Conservation (phyloP, 352 stramenopile genomes). For the Phytopythium cucurbitacearum region DNA sequence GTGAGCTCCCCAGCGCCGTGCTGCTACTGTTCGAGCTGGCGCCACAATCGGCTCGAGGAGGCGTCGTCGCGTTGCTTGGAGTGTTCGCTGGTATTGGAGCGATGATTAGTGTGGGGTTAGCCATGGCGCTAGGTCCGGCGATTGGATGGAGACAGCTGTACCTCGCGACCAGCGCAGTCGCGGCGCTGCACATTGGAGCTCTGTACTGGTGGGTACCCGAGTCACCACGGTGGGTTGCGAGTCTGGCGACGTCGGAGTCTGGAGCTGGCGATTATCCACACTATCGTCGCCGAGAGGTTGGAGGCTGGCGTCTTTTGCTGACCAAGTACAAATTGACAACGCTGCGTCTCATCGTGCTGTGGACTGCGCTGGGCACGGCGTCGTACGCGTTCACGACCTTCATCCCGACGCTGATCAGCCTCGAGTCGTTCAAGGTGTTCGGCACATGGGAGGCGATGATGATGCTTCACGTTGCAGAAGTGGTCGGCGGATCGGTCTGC, state of each 20-base stretch:
- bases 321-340: too few species aligned
- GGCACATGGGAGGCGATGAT: conserved; percentile 1
- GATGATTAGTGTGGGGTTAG: background rate
- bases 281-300: background rate
- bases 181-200: background rate
- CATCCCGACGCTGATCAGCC: conserved; percentile 2
- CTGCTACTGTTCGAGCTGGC: conserved; percentile 1
- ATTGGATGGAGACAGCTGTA: conserved; percentile 4
- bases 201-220: background rate
- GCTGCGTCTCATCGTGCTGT: background rate
- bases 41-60: background rate
- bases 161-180: background rate
- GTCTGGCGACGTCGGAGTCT: background rate
- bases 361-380: conserved; percentile 1
- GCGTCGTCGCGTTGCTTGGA: conserved; percentile 1
- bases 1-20: background rate
- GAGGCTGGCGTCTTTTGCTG: too few species aligned
- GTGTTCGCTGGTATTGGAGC: background rate
- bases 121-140: background rate
- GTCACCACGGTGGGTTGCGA: background rate
- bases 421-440: conserved; percentile 3
- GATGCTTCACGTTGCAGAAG: background rate
- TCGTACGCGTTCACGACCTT: conserved; percentile 4
- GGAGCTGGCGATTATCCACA: background rate
- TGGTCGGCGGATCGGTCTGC: background rate